These are phyloP conservation scores for Penicillium sp. DNA, from an alignment of 2,329 filamentous ascomycete species.

Conservation along the genomic window DNA sequence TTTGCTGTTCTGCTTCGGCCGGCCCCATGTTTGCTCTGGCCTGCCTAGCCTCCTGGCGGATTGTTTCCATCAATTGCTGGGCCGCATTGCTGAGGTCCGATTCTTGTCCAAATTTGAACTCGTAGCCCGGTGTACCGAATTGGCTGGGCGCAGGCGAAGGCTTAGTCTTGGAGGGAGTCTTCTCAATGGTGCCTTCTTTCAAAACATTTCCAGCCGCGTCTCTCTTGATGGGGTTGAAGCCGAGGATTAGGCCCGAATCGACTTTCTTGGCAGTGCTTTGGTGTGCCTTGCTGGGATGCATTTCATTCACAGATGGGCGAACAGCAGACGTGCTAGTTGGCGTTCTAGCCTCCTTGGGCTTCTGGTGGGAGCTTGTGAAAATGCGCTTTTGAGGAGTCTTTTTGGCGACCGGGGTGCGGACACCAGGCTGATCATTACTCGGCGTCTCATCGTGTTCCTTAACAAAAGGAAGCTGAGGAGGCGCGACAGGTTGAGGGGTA, in stretches of 20 bases:
- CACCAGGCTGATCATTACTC: constrained; percentile 28
- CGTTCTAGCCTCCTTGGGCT: constrained; percentile 30
- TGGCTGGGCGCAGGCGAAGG: constrained; percentile 33
- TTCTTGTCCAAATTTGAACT: constrained; percentile 49
- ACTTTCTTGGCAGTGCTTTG: constrained; percentile 71
- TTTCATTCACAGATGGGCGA: constrained; percentile 74
- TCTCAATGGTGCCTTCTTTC: constrained; percentile 28
- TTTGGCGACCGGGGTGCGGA: constrained; percentile 21
- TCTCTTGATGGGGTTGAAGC: constrained; percentile 72
- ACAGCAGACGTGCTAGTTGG: constrained; percentile 59
- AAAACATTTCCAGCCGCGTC: constrained; percentile 38
- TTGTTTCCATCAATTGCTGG: constrained; percentile 61
- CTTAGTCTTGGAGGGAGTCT: constrained; percentile 46
- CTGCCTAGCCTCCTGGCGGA: constrained; percentile 69
- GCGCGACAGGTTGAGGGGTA: constrained; percentile 19
- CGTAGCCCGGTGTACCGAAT: constrained; percentile 46
- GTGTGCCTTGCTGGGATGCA: constrained; percentile 86
- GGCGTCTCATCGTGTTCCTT: constrained; percentile 49
- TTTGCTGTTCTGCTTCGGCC: constrained; percentile 51
- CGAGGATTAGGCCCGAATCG: constrained; percentile 77
- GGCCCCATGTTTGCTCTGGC: constrained; percentile 69
- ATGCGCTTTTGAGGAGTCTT: constrained; percentile 5
- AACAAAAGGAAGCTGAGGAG: constrained; percentile 44
- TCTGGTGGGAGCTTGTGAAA: constrained; percentile 22
- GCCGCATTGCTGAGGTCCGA: constrained; percentile 51